Conservation (phyloP, 805 yeast genomes). For the Starmerella kuoi region DNA sequence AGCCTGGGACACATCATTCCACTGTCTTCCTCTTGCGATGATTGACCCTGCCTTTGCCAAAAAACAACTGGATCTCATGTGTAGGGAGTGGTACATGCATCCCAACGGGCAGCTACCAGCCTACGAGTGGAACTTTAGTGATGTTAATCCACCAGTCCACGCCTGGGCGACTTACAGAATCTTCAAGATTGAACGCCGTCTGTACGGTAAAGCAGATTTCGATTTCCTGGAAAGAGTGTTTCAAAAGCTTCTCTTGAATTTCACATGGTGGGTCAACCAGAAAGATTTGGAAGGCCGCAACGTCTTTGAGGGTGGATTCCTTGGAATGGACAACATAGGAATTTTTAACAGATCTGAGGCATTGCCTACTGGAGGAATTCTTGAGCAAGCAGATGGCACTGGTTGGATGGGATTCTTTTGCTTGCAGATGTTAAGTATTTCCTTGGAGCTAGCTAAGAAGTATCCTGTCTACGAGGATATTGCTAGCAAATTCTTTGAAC, state of each 20-base stretch:
- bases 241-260: slow-evolving; percentile 77
- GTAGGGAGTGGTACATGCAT: slow-evolving; percentile 95
- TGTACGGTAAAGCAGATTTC: slow-evolving; percentile 70
- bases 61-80: slow-evolving; percentile 68
- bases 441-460: slow-evolving; percentile 75
- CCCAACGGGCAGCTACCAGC: slow-evolving; percentile 98
- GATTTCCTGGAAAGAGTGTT: slow-evolving; percentile 82
- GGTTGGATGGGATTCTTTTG: slow-evolving; percentile 97
- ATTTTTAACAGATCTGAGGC: slow-evolving; percentile 87
- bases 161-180: slow-evolving; percentile 90
- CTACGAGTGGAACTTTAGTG: slow-evolving; percentile 90
- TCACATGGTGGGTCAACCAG: slow-evolving; percentile 96
- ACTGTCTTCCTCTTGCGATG: slow-evolving; percentile 84
- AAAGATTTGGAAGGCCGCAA: slow-evolving; percentile 79
- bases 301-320: slow-evolving; percentile 86
- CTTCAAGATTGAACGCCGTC: slow-evolving; percentile 72
- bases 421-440: slow-evolving; percentile 82
- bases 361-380: slow-evolving; percentile 77
- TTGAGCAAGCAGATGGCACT: slow-evolving; percentile 90
- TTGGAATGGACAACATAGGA: slow-evolving; percentile 88
- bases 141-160: slow-evolving; percentile 95
- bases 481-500: slow-evolving; percentile 90
- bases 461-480: slow-evolving; percentile 82
- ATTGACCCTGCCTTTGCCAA: slow-evolving; percentile 88
- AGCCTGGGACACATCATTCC: slow-evolving; percentile 95